Percentiles rank a stretch among this genome's conserved stretches.
These are phyloP conservation scores for Ashbya aceris DNA, from an alignment of 1,139 yeast genomes.

Conservation along the genomic window DNA sequence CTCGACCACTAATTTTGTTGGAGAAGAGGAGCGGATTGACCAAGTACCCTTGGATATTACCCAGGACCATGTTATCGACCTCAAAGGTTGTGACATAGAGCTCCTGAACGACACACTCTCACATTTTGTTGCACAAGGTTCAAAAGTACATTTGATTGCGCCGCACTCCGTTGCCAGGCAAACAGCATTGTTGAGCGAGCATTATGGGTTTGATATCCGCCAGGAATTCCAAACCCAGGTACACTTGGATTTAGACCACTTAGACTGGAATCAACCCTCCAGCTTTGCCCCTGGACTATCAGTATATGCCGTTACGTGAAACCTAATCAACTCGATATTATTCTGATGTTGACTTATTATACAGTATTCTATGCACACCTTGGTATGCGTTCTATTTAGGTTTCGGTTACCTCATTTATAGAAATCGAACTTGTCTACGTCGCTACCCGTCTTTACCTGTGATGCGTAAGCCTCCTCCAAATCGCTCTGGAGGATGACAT, in stretches of 20 bases:
- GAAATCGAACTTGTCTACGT: conserved; percentile 95
- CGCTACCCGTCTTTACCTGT: conserved; percentile 91
- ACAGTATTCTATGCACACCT: conserved; percentile 7
- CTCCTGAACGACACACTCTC: conserved; percentile 21
- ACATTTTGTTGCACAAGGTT: conserved; percentile 13
- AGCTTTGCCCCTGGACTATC: conserved; percentile 49
- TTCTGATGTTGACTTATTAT: conserved; percentile 2
- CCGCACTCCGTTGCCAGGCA: conserved; percentile 39
- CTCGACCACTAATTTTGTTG: conserved; percentile 23
- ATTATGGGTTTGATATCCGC: conserved; percentile 16
- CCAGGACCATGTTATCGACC: conserved; percentile 30
- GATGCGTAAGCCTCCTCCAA: conserved; percentile 95
- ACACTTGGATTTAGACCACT: conserved; percentile 62
- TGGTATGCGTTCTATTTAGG: conserved; percentile 8
- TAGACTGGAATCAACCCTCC: conserved; percentile 39
- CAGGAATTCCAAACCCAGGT: conserved; percentile 37
- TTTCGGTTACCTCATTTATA: conserved; percentile 47
- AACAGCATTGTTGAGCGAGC: conserved; percentile 13
- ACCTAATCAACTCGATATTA: no score
- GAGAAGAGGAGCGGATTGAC: conserved; percentile 16
- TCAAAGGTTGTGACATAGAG: conserved; percentile 31
- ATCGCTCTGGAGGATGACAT: conserved; percentile 90
- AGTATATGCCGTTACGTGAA: conserved; percentile 18
- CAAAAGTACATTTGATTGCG: conserved; percentile 34
- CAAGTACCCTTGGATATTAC: conserved; percentile 11